A percentile compares a stretch with the other conserved stretches of the same genome.
These are phyloP conservation scores for Penicillium sp. DNA, from an alignment of 2,329 filamentous ascomycete species.

Conservation along the genomic window DNA sequence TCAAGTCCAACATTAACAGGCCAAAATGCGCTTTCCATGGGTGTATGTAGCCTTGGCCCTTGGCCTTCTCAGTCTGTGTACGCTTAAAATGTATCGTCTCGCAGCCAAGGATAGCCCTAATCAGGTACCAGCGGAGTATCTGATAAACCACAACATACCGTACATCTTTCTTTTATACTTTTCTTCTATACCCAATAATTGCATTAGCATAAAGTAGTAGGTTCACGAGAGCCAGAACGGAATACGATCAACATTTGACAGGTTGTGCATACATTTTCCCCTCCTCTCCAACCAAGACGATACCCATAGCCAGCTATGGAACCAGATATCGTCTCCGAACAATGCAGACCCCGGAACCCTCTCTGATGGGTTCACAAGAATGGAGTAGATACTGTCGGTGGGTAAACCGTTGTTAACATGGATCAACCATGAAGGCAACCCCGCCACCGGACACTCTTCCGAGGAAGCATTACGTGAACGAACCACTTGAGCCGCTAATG, in stretches of 20 bases:
- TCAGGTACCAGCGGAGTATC: too few species aligned
- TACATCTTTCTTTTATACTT: too few species aligned
- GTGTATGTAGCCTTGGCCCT: too few species aligned
- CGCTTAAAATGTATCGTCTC: too few species aligned
- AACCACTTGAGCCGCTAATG: constrained; percentile 2
- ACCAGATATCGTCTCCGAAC: background rate
- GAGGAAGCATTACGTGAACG: background rate
- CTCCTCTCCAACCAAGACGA: background rate
- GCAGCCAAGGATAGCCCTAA: too few species aligned
- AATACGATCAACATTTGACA: too few species aligned
- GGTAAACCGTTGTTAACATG: constrained; percentile 3
- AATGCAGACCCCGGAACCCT: background rate
- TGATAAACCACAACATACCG: too few species aligned
- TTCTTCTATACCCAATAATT: too few species aligned
- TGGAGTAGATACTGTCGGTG: background rate
- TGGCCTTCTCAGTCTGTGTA: too few species aligned
- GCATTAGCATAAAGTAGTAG: background rate
- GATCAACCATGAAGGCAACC: background rate
- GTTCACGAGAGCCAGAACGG: too few species aligned
- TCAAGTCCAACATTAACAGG: too few species aligned
- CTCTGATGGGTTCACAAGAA: background rate
- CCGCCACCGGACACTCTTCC: constrained; percentile 10
- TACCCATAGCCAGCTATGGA: background rate
- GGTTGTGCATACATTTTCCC: background rate
- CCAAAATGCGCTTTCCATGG: background rate